phyloP scores from a whole-genome alignment of 2,329 filamentous ascomycete genomes.

The Penicillium sp. region DNA sequence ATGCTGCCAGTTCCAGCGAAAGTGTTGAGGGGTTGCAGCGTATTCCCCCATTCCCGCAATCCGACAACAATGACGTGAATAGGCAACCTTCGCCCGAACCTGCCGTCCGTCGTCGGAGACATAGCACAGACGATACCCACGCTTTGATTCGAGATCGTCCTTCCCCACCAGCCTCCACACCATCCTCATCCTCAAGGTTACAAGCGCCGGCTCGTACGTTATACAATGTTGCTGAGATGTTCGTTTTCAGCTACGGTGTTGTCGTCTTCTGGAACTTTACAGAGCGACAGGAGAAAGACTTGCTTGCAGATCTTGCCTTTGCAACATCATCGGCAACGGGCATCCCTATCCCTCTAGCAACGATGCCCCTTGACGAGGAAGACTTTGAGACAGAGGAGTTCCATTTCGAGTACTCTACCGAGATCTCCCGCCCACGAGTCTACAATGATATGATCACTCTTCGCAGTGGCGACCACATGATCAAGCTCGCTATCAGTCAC shows the following conservation, averaged over 20 bases:
- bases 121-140: conserved; percentile 26
- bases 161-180: conserved; percentile 49
- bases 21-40: not conserved
- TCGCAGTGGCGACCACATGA: conserved; percentile 94
- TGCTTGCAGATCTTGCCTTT: conserved; percentile 91
- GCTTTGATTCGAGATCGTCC: conserved; percentile 21
- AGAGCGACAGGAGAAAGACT: conserved; percentile 92
- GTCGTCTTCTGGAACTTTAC: conserved; percentile 99
- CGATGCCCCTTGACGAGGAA: conserved; percentile 75
- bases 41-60: not conserved
- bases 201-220: conserved; percentile 64
- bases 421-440: conserved; percentile 82
- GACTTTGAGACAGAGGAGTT: conserved; percentile 98
- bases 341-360: conserved; percentile 63
- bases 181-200: conserved; percentile 7
- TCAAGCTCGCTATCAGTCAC: conserved; percentile 95
- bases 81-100: conserved; percentile 11
- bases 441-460: conserved; percentile 99
- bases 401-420: conserved; percentile 91
- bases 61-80: conserved; percentile 5
- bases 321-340: conserved; percentile 51
- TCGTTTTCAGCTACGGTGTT: conserved; percentile 94
- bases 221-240: conserved; percentile 79
- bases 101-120: conserved; percentile 18
- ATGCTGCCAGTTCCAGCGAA: conserved; percentile 1